Conservation (phyloP, 768 basidiomycete species). For the Peribolospora kevripleyi region DNA sequence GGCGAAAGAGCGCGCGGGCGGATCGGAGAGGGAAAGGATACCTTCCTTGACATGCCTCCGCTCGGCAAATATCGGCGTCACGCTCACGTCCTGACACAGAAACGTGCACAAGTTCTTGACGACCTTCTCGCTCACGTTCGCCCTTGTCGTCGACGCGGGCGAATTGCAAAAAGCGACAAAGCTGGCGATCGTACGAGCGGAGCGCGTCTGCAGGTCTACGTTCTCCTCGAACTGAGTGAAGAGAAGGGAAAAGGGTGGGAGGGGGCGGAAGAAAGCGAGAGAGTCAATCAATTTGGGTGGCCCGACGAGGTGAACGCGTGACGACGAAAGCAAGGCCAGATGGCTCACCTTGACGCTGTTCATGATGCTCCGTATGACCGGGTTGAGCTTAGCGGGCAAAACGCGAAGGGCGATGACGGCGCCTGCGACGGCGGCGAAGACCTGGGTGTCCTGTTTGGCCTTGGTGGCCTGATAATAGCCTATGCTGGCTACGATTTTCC, state of each 20-base stretch:
- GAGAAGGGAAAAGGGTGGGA: neutral
- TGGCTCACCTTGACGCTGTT: conserved; percentile 70
- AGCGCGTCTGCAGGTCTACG: conserved; percentile 59
- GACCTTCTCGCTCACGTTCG: conserved; percentile 81
- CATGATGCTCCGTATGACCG: conserved; percentile 90
- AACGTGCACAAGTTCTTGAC: conserved; percentile 93
- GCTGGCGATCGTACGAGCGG: conserved; percentile 59
- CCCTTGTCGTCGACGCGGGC: conserved; percentile 31
- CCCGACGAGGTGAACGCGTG: neutral
- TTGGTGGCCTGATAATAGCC: conserved; percentile 62
- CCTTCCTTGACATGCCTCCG: conserved; percentile 26
- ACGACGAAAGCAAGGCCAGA: neutral
- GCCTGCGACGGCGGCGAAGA: conserved; percentile 69
- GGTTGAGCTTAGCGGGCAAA: conserved; percentile 79
- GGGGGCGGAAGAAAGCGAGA: neutral
- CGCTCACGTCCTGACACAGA: conserved; percentile 67
- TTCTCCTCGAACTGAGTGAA: conserved; percentile 55
- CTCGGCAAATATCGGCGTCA: conserved; percentile 69
- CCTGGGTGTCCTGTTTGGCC: conserved; percentile 58
- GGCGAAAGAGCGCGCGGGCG: conserved; percentile 7
- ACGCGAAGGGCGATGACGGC: conserved; percentile 68
- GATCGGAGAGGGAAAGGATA: conserved; percentile 40
- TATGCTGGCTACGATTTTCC: conserved; percentile 40
- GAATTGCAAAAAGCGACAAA: conserved; percentile 64
- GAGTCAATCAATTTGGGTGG: neutral